A percentile compares a stretch with the other conserved stretches of the same genome.
These are phyloP conservation scores for Vitis hybrid DNA, from an alignment of 177 flowering plant genomes.

Conservation along the genomic window DNA sequence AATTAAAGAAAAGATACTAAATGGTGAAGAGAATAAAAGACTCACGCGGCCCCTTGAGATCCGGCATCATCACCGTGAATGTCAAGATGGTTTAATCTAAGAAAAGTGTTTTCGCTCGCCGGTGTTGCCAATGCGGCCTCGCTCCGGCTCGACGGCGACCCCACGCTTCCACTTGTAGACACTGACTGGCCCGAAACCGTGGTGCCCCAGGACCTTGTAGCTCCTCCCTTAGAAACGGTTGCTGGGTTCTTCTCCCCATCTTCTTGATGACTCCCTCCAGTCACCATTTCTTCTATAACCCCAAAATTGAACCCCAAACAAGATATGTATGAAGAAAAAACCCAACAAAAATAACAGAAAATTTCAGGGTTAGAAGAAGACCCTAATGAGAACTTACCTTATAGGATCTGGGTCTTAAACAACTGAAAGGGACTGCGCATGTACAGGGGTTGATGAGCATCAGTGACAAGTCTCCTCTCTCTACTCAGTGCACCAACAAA, in stretches of 20 bases:
- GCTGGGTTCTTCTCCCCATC: constrained; percentile 50
- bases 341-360: background rate
- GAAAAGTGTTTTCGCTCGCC: constrained; percentile 51
- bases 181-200: constrained; percentile 77
- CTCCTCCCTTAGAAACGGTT: constrained; percentile 34
- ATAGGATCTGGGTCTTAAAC: background rate
- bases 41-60: constrained; percentile 61
- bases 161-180: constrained; percentile 87
- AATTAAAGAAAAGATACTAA: background rate
- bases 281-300: constrained; percentile 19
- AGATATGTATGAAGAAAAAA: background rate
- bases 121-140: constrained; percentile 62
- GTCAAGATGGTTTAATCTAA: constrained; percentile 61
- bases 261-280: constrained; percentile 25
- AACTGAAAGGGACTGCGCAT: background rate
- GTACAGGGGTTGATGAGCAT: constrained; percentile 4
- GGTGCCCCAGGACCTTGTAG: constrained; percentile 65
- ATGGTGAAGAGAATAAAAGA: background rate
- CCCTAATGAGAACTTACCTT: constrained; percentile 15
- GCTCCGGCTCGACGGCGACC: constrained; percentile 77
- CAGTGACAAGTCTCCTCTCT: background rate
- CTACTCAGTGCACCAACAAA: background rate
- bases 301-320: background rate
- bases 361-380: constrained; percentile 3
- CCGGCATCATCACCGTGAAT: constrained; percentile 77